Base-by-base conservation (phyloP, 345 rosid species). In the Hypericum perforatum region DNA sequence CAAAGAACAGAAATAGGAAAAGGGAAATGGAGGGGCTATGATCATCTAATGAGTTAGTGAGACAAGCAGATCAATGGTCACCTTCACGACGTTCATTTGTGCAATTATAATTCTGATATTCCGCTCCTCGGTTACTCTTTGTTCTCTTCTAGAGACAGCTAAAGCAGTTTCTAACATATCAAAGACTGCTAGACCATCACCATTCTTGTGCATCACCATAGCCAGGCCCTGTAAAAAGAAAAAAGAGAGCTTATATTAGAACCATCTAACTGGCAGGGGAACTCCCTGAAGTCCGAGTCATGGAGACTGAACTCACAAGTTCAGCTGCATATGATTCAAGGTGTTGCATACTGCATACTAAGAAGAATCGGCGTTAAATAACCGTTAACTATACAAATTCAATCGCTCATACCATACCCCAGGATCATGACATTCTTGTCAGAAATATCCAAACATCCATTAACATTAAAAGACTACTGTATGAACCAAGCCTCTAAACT, bases 171-270 rank as follows among this genome's bases (percentile, higher is more conserved):
- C 68, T 41, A 91, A 75, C 96, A 85, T 87, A 66, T 82, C 80
- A 66, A 91, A 91, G 56, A 91, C 72, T 56, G 90, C 85, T 1
- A 75, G 72, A 51, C 89, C 86, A 70, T 85, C 95, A 54, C 64
- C 76, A 58, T 67, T 77, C 74, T 82, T 91, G 69, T 85, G 95
- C 98, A 91, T 85, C 67, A 78, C 90, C 86, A 87, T 67, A 43
- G 96, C 96, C 59, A 87, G 74, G 42, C 96, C 96, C 98, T 87
- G 69, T 36, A 44, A 32, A 58, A 60, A 63, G 6, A 7, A n/a
- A 22, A 12, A 12, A 15, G 29, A 7, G 5, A 6, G 39, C 37
- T 45, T 38, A 10, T 13, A n/a, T 5, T 37, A 37, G 5, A 41
- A 12, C 16, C 45, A 53, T 37, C 13, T 22, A 22, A 22, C 32